Evolutionary conservation across 2,329 filamentous ascomycete genomes (phyloP), one percentile per base, ranked within the genome.

Genomic region (Monosporascus sp.): DNA sequence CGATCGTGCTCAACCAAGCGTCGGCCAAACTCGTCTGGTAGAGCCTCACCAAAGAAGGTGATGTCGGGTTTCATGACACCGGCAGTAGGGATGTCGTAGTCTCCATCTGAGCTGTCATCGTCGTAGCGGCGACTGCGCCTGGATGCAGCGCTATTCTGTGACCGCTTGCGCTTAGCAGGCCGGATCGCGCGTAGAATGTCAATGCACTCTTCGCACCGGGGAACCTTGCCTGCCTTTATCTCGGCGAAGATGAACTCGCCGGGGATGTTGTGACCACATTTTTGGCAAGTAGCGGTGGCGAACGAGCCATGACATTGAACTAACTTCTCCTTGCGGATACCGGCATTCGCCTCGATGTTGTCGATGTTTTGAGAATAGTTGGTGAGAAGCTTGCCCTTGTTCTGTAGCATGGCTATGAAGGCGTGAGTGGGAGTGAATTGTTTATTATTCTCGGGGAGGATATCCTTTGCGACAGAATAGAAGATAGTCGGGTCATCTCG

Each of bases 291-390:
- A 22, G 94, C 94, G 0, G 88, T 95, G 44, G 92, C 92, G 74
- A 97, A 97, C 7, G 91, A 96, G 56, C 94, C 94, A 68, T 99
- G 94, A 69, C 94, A 97, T 72, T 99, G 93, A 27, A 99, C 87
- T 19, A 97, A 80, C 66, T 94, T 96, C 36, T 90, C 86, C 1
- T 84, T 80, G 22, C 78, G 73, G 56, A 99, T 90, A 22, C 94
- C 94, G 0, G 93, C 93, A 64, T 89, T 86, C 56, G 86, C 82
- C 71, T 99, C 93, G 50, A 97, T 85, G 63, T 97, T 97, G 76
- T 99, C 94, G 66, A 99, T 97, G 71, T 99, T 99, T 69, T 99
- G 94, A 0, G 94, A 96, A 75, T 97, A 99, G 73, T 97, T 97
- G 43, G 92, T 97, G 55, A 97, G 82, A 7, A 99, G 82, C 71